A percentile compares a stretch with the other conserved stretches of the same genome.
These are phyloP conservation scores for Chamaecrista fasciculata DNA, from an alignment of 306 rosid species.

Conservation along the genomic window DNA sequence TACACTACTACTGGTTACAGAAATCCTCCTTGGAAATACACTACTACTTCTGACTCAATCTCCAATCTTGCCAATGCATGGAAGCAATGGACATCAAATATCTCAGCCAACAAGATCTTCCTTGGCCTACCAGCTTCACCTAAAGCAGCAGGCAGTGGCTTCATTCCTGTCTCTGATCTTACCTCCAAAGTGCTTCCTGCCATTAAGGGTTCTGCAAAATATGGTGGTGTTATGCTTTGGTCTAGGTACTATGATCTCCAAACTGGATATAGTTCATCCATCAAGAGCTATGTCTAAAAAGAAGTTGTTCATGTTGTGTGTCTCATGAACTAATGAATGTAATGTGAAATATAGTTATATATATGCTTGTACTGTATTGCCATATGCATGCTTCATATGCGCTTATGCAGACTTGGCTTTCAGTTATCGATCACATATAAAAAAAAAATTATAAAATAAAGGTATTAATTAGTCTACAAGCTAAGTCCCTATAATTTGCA, in stretches of 20 bases:
- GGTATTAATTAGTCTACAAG: too few species aligned
- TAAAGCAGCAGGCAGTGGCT: slow-evolving; percentile 38
- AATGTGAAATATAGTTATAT: not conserved
- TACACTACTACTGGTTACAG: too few species aligned
- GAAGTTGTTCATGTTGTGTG: not conserved
- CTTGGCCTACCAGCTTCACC: slow-evolving; percentile 43
- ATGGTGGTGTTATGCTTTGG: slow-evolving; percentile 46
- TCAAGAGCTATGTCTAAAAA: slow-evolving; percentile 36
- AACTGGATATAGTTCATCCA: slow-evolving; percentile 38
- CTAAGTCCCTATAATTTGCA: too few species aligned
- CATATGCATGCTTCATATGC: not conserved
- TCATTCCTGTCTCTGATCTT: slow-evolving; percentile 35
- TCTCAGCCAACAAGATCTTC: slow-evolving; percentile 39
- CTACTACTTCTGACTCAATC: slow-evolving; percentile 4
- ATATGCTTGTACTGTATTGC: not conserved
- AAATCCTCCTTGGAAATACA: slow-evolving; percentile 44
- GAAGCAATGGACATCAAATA: slow-evolving; percentile 38
- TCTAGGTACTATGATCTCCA: slow-evolving; percentile 39
- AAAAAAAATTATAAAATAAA: too few species aligned
- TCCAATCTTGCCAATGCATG: slow-evolving; percentile 37
- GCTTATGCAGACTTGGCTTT: not conserved
- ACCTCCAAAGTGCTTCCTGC: slow-evolving; percentile 42
- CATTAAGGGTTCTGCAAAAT: slow-evolving; percentile 34
- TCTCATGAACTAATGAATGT: not conserved
- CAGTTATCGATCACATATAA: too few species aligned